Percentiles rank a stretch among this genome's conserved stretches.
Conservation (phyloP, 1,284 basidiomycete genomes). For the Trametes pubescens region DNA sequence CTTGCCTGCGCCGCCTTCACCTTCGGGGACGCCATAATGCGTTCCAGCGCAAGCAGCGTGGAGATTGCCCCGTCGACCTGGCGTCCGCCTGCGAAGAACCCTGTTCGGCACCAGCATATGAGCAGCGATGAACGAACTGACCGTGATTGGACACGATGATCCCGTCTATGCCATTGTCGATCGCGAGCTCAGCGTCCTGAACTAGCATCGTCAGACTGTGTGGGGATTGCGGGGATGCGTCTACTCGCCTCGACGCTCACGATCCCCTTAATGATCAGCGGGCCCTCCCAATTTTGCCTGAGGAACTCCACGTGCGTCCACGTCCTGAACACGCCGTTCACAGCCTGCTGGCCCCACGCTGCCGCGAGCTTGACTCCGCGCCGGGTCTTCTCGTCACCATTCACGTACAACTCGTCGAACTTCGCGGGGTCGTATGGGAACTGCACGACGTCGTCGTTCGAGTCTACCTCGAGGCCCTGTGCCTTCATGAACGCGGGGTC, state of each 20-base stretch:
- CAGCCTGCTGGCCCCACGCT: constrained; percentile 65
- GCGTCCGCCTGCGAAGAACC: constrained; percentile 62
- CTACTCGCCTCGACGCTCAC: constrained; percentile 45
- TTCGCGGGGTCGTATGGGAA: constrained; percentile 67
- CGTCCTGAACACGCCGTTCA: constrained; percentile 62
- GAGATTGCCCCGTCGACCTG: constrained; percentile 85
- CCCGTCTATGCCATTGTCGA: constrained; percentile 74
- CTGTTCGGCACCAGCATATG: neutral
- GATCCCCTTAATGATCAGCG: constrained; percentile 76
- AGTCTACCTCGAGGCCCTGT: constrained; percentile 51
- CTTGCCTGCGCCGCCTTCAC: constrained; percentile 62
- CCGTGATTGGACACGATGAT: constrained; percentile 88
- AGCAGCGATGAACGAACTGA: neutral
- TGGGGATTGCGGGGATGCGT: neutral
- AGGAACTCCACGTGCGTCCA: constrained; percentile 75
- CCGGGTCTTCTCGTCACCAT: constrained; percentile 55
- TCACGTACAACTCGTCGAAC: constrained; percentile 47
- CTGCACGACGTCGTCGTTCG: constrained; percentile 48
- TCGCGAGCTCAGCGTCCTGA: constrained; percentile 74
- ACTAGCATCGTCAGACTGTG: constrained; percentile 5
- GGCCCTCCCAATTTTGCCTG: constrained; percentile 73
- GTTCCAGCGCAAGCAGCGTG: constrained; percentile 72
- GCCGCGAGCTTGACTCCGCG: constrained; percentile 54
- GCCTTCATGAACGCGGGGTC: constrained; percentile 77
- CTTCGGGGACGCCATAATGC: constrained; percentile 64